Conservation (phyloP, 2,329 filamentous ascomycete genomes). For the Alternaria longipes region DNA sequence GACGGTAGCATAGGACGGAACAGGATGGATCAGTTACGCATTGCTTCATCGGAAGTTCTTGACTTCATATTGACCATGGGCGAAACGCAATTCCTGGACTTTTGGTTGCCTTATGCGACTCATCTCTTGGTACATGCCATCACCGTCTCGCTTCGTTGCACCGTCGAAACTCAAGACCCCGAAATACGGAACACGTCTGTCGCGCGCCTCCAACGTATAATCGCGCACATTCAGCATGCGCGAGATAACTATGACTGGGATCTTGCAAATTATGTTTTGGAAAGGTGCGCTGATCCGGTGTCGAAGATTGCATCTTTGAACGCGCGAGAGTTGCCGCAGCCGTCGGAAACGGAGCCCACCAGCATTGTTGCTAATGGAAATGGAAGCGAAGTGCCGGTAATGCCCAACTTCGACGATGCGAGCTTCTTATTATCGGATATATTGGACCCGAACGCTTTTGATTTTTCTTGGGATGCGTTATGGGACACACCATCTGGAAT, state of each 20-base stretch:
- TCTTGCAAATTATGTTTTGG: constrained; percentile 63
- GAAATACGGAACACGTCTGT: constrained; percentile 58
- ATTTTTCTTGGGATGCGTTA: constrained; percentile 50
- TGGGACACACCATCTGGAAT: constrained; percentile 50
- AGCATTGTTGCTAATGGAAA: constrained; percentile 21
- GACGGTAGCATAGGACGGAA: constrained; percentile 34
- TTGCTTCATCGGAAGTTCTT: constrained; percentile 60
- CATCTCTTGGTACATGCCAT: constrained; percentile 64
- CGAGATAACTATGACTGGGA: constrained; percentile 64
- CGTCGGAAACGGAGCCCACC: constrained; percentile 28
- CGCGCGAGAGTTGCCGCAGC: constrained; percentile 28
- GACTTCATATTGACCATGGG: constrained; percentile 60
- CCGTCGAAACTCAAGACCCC: constrained; percentile 60
- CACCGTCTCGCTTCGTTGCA: constrained; percentile 62
- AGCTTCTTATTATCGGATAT: constrained; percentile 43
- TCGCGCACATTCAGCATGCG: constrained; percentile 58
- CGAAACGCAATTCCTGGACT: constrained; percentile 60
- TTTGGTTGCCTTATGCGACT: constrained; percentile 61
- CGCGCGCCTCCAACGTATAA: constrained; percentile 58
- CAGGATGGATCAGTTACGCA: constrained; percentile 58
- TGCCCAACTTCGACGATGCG: constrained; percentile 40
- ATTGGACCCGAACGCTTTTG: constrained; percentile 46
- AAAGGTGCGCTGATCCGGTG: constrained; percentile 52
- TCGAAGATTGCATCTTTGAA: constrained; percentile 47
- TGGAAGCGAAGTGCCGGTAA: constrained; percentile 9